These are phyloP conservation scores for Cystobasidiaceae sp. DNA, from an alignment of 1,284 basidiomycete genomes.

Conservation along the genomic window DNA sequence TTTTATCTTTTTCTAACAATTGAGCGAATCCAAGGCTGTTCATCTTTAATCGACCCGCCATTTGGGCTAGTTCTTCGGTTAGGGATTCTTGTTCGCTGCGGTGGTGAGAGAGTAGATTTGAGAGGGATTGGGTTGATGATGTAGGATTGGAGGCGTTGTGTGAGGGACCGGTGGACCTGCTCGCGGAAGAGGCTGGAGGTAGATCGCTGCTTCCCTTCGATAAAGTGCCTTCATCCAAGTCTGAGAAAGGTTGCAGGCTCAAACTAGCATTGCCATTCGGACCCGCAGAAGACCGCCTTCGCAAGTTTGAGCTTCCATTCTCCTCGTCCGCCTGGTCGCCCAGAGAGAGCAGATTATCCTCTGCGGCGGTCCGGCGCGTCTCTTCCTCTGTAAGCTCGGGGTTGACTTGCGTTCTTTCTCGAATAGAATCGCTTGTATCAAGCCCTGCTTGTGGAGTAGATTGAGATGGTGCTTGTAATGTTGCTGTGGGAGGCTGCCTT, in stretches of 20 bases:
- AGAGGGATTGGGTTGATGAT: slow-evolving; percentile 19
- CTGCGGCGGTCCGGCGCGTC: background rate
- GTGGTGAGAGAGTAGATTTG: slow-evolving; percentile 31
- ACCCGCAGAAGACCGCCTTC: background rate
- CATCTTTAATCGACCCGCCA: slow-evolving; percentile 68
- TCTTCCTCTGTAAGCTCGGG: no score
- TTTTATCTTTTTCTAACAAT: slow-evolving; percentile 61
- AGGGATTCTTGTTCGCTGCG: slow-evolving; percentile 58
- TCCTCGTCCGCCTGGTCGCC: background rate
- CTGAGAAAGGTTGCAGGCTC: no score
- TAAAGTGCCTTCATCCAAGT: background rate
- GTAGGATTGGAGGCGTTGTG: no score
- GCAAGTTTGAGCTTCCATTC: background rate
- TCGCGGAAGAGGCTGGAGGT: no score
- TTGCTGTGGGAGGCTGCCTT: no score
- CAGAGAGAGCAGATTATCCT: slow-evolving; percentile 1
- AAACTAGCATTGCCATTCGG: no score
- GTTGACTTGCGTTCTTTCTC: background rate
- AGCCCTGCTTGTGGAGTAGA: background rate
- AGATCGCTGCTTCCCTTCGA: background rate
- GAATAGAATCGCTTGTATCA: no score
- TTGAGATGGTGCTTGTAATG: no score
- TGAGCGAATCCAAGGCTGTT: slow-evolving; percentile 67
- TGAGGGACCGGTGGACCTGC: no score
- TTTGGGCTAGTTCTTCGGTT: slow-evolving; percentile 63